Evolutionary conservation across 805 yeast genomes (phyloP), one percentile per base, ranked within the genome.

Genomic region (Candida multigemmis): DNA sequence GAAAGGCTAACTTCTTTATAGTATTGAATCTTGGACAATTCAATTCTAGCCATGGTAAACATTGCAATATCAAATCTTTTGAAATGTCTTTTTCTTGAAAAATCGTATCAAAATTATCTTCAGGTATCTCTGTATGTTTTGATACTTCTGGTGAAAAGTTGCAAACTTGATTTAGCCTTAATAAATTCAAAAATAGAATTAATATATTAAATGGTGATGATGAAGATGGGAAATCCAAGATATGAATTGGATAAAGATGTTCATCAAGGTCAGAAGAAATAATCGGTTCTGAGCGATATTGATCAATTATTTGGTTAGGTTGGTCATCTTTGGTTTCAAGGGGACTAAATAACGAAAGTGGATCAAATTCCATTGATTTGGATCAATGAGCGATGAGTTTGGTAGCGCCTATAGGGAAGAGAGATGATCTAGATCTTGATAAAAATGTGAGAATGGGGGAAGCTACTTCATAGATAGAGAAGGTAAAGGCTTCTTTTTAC

Each of bases 121-220:
- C 14, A n/a, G n/a, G n/a, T n/a, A n/a, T n/a, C 5, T 27, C 16
- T 9, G 17, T 6, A 16, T 20, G 22, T 10, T 11, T 5, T 12
- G 14, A 19, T 8, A 26, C 30, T 14, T 27, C 32, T 19, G 42
- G 42, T 12, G 54, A 45, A 45, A 80, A 77, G 46, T 80, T 74
- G 32, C 63, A 60, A 14, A 68, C 65, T 13, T 57, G 60, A 12
- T 60, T 62, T 0, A 72, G 74, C 4, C 66, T 46, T 20, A 80
- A 46, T 2, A 78, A 50, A 23, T 55, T 47, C 3, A 81, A 46
- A 1, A 77, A 40, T 2, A 65, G 47, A 2, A 53, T 11, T 1
- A 79, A 39, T 0, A 69, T 73, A 1, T 34, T 42, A 5, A 46
- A 45, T 1, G 82, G 71, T 0, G 83, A 77, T 12, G n/a, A n/a